A percentile compares a stretch with the other conserved stretches of the same genome.
phyloP scores from a whole-genome alignment of 2,329 filamentous ascomycete genomes.

The Thelonectria rubi region DNA sequence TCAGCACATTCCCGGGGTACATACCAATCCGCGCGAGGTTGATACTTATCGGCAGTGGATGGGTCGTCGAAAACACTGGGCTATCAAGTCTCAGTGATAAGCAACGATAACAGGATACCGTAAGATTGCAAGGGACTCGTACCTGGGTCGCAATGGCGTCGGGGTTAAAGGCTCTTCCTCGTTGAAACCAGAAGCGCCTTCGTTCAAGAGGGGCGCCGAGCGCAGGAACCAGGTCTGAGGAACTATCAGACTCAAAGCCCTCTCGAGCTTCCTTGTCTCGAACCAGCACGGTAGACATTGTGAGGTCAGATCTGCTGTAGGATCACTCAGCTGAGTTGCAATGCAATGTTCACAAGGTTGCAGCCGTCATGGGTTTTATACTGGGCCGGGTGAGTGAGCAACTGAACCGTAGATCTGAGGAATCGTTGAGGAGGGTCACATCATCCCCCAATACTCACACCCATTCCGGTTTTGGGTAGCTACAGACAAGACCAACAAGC shows the following conservation, averaged over 20 bases:
- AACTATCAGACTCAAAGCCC: conserved; percentile 10
- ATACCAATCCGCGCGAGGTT: conserved; percentile 14
- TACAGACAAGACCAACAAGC: neutral
- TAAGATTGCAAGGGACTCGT: neutral
- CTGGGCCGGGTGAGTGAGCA: neutral
- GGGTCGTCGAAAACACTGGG: conserved; percentile 23
- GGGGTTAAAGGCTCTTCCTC: conserved; percentile 27
- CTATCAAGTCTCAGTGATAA: neutral
- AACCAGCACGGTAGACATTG: conserved; percentile 18
- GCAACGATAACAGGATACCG: neutral
- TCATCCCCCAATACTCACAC: conserved; percentile 9
- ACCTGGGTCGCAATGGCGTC: conserved; percentile 23
- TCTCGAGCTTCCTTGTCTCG: conserved; percentile 16
- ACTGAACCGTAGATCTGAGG: neutral
- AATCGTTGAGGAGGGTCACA: conserved; percentile 5
- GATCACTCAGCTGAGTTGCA: neutral
- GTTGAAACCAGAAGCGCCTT: conserved; percentile 48
- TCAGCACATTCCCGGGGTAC: neutral
- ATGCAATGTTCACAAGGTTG: neutral
- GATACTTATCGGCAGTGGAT: conserved; percentile 19
- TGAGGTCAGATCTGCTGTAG: neutral
- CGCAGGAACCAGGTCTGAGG: conserved; percentile 8
- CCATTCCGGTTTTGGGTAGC: neutral
- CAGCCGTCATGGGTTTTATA: conserved; percentile 14
- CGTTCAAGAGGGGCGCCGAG: conserved; percentile 27